Percentiles rank a stretch among this genome's conserved stretches.
Evolutionary conservation across 2,329 filamentous ascomycete genomes (phyloP).

Genomic region (Aspergillus bombycis): DNA sequence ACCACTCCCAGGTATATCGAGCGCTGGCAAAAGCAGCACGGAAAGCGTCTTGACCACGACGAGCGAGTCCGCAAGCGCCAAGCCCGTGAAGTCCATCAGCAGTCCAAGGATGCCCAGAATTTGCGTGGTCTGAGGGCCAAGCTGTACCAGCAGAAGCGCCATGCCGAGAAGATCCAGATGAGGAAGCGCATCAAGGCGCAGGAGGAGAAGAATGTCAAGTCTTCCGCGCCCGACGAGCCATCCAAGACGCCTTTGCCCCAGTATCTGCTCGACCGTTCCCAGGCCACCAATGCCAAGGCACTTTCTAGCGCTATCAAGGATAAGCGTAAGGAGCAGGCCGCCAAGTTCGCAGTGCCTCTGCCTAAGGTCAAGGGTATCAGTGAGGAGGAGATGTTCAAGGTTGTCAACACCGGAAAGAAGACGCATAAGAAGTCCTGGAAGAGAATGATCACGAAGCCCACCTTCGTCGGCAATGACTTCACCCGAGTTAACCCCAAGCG

Average conservation of each 20-base stretch:
- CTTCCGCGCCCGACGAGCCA: constrained; percentile 74
- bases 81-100: constrained; percentile 87
- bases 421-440: constrained; percentile 77
- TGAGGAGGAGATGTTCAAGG: constrained; percentile 98
- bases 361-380: constrained; percentile 92
- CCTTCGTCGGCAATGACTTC: constrained; percentile 90
- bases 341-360: constrained; percentile 87
- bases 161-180: constrained; percentile 98
- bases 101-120: constrained; percentile 88
- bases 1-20: constrained; percentile 63
- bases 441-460: constrained; percentile 73
- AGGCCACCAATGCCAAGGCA: constrained; percentile 71
- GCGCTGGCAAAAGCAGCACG: constrained; percentile 70
- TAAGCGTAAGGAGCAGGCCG: constrained; percentile 90
- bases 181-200: constrained; percentile 91
- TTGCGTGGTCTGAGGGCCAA: constrained; percentile 90
- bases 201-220: constrained; percentile 96
- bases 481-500: constrained; percentile 83
- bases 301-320: constrained; percentile 90
- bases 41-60: constrained; percentile 74
- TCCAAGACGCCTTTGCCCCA: constrained; percentile 78
- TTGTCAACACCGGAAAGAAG: constrained; percentile 95
- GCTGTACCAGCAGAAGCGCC: constrained; percentile 87
- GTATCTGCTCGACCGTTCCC: constrained; percentile 87
- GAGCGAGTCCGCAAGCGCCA: constrained; percentile 84